Evolutionary conservation across 2,329 filamentous ascomycete genomes (phyloP), one percentile per base, ranked within the genome.

Genomic region (Hypoxylon sp.): DNA sequence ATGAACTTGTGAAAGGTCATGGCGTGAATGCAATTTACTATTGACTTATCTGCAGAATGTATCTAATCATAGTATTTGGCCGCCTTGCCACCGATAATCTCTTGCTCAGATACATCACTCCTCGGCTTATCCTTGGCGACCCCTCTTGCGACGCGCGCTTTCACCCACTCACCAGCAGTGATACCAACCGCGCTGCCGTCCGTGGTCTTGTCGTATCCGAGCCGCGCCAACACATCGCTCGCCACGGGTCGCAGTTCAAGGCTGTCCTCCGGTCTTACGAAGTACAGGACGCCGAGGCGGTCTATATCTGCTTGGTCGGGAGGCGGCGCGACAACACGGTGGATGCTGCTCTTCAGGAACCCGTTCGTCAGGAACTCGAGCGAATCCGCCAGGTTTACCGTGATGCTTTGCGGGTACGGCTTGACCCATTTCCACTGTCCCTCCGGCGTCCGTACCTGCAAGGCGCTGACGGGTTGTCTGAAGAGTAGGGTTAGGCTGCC

Each of bases 401-500:
- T 83, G 54, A 86, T 85, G n/a, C 80, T 83, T 0, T 80, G 81
- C 11, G 81, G 78, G 48, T 82, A 77, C 0, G 82, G 81, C 49
- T 76, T 76, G 2, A 85, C 82, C 77, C 81, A 84, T 65, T 82
- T 83, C 83, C 83, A 85, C n/a, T 78, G 70, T 0, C 80, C 82
- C 22, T 78, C 73, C 0, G 69, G 73, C 0, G 71, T 76, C n/a
- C 80, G 80, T 20, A 87, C 83, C 71, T 88, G 85, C 20, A 88
- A 76, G 2, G 83, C 85, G 0, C 84, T 83, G 9, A 88, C 81
- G 0, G 85, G 85, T 65, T 88, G 86, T 0, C 83, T 80, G 76
- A 87, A 88, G 0, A 88, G 79, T 7, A 88, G 77, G 0, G 86
- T 88, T 7, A 88, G 72, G 0, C 80, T 85, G 0, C 85, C 85